phyloP scores from a whole-genome alignment of 768 basidiomycete species.

The Asterophora lycoperdoides region DNA sequence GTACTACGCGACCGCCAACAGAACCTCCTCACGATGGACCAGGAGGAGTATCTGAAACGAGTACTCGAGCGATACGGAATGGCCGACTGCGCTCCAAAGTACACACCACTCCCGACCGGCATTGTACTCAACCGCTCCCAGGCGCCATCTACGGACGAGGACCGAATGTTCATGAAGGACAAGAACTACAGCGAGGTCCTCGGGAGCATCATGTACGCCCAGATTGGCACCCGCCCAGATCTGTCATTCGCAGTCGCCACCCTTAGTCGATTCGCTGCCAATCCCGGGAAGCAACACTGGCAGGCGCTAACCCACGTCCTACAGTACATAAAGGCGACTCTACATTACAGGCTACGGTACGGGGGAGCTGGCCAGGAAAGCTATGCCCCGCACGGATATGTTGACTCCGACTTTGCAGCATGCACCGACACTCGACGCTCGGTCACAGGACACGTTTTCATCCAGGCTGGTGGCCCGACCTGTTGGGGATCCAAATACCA shows the following conservation, averaged over 20 bases:
- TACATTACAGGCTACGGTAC: slow-evolving; percentile 9
- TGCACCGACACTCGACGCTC: no score
- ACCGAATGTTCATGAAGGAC: slow-evolving; percentile 1
- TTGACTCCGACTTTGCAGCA: slow-evolving; percentile 30
- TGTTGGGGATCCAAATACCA: slow-evolving; percentile 31
- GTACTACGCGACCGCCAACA: neutral
- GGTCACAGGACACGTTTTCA: slow-evolving; percentile 26
- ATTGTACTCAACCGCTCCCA: neutral
- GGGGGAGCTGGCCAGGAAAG: neutral
- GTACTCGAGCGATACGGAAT: neutral
- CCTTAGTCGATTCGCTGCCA: slow-evolving; percentile 18
- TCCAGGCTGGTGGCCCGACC: slow-evolving; percentile 23
- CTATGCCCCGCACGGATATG: slow-evolving; percentile 3
- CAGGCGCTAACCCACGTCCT: no score
- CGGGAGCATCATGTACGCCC: slow-evolving; percentile 1
- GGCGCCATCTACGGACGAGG: neutral
- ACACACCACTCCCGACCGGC: no score
- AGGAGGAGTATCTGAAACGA: slow-evolving; percentile 1
- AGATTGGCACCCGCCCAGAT: slow-evolving; percentile 23
- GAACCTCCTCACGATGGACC: no score
- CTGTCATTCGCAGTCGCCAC: slow-evolving; percentile 26
- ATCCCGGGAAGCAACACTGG: no score
- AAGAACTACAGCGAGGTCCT: slow-evolving; percentile 1
- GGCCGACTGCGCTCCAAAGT: slow-evolving; percentile 20
- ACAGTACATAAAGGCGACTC: no score